Base-by-base conservation (phyloP, 768 basidiomycete genomes). In the Tephrocybe rancida region DNA sequence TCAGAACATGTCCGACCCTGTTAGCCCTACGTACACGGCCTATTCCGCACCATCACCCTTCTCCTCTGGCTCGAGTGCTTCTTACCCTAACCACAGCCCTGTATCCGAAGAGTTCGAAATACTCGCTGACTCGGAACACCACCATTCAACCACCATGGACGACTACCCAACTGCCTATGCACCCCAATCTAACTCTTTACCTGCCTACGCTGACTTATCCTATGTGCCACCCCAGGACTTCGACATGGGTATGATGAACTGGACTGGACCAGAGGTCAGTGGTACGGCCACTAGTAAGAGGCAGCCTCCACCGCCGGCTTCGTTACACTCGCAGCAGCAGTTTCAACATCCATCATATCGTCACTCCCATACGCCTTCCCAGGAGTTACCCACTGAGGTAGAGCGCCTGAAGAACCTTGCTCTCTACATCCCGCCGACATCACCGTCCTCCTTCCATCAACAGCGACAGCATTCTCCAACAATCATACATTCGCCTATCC, bases 41-140 rank as follows among this genome's bases (percentile, higher is more conserved):
- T 65, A 64, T 55, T 74, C 75, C 18, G 66, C 64, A 0, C 61
- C 73, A 3, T 76, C 77, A 3, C 75, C 76, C 25, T 66, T 72
- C 50, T 76, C 77, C 6, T 72, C 73, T 5, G 67, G 67, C 11
- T 75, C 75, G 3, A 66, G 66, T 46, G 70, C 71, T 57, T 67
- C 65, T 5, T 64, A 60, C 42, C 61, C 59, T 29, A 56, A 55
- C 32, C 70, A 65, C 60, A 75, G 73, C 38, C 76, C 74, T 13
- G 64, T 74, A 18, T 70, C 75, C 0, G 75, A 76, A 13, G 64
- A 68, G 5, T 53, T 58, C n/a, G 50, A 55, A 38, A 24, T 43
- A 1, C 32, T 55, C 9, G 34, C 62, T 24, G 52, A 61, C 41
- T 19, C 51, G 22, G 47, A 49, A 19, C 55, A 54, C 24, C n/a